Percentiles rank a stretch among this genome's conserved stretches.
Evolutionary conservation across 2,329 filamentous ascomycete genomes (phyloP).

Genomic region (Penicillium hesseltinei): DNA sequence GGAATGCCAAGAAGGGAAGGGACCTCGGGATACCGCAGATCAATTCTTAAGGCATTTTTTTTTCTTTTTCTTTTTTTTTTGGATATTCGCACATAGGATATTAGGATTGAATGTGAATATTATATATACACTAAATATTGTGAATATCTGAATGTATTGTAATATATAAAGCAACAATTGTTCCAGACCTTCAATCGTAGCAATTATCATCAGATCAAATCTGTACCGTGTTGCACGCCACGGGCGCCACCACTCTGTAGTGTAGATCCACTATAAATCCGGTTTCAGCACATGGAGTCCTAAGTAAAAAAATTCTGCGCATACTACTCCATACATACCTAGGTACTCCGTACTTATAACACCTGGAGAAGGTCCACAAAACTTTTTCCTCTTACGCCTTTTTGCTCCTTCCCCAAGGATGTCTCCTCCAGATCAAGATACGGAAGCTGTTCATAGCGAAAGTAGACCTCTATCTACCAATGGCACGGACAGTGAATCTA

Average conservation of each 20-base stretch:
- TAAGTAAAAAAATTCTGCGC: conserved; percentile 1
- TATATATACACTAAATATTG: neutral
- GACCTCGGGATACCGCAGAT: neutral
- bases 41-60: neutral
- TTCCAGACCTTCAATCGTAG: neutral
- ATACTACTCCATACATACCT: neutral
- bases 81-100: neutral
- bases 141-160: neutral
- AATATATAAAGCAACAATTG: neutral
- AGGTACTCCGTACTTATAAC: neutral
- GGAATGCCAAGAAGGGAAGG: neutral
- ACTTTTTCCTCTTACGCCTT: neutral
- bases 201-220: neutral
- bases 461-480: neutral
- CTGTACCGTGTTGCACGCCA: neutral
- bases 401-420: conserved; percentile 4
- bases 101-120: too few species aligned
- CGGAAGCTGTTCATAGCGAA: neutral
- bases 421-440: conserved; percentile 3
- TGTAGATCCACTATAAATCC: conserved; percentile 11
- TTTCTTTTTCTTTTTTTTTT: too few species aligned
- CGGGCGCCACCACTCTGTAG: neutral
- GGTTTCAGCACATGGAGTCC: conserved; percentile 2
- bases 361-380: conserved; percentile 3
- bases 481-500: neutral